Base-by-base conservation (phyloP, 306 rosid genomes). In the Prunus mongolica region DNA sequence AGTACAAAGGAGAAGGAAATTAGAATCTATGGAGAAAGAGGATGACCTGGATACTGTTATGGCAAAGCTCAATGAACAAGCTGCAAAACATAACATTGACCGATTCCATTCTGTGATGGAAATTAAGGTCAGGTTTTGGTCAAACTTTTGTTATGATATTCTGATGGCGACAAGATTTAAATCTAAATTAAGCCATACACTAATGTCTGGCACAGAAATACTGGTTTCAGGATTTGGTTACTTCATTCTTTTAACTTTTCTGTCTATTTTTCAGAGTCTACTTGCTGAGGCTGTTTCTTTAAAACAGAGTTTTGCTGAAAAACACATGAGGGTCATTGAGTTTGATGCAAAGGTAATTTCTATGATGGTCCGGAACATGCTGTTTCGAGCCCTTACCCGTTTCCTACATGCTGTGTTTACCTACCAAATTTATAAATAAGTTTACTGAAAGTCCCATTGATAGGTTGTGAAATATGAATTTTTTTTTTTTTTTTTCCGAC, bases 311-410 rank as follows among this genome's bases (percentile, higher is more conserved):
- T 82, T 67, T 79, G 85, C 89, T 77, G 93, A 81, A 75, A 82
- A 69, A 20, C 96, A 84, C 38, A 82, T 95, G 97, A 72, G 89
- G 58, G 77, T 72, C 50, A 75, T 95, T 79, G 96, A 95, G 76
- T 78, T 87, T 66, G 97, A 95, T 44, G 89, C 89, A 10, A 89
- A 95, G 98, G 98, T 95, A 90, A 78, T 79, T 52, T 66, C 63
- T 34, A 38, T 24, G 72, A 74, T 65, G 34, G 51, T 34, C 57
- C 38, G 38, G 66, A 69, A 50, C 66, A 67, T 38, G 72, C 55
- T 65, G 20, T 52, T 70, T 78, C n/a, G 25, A 44, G 56, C 24
- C 5, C 28, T 61, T 22, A 22, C 24, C 24, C 24, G 24, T 22
- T 52, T 45, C 57, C 65, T 65, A 72, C 72, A 12, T 38, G 32